Evolutionary conservation across 2,329 filamentous ascomycete species (phyloP).

Genomic region (Fonsecaea erecta): DNA sequence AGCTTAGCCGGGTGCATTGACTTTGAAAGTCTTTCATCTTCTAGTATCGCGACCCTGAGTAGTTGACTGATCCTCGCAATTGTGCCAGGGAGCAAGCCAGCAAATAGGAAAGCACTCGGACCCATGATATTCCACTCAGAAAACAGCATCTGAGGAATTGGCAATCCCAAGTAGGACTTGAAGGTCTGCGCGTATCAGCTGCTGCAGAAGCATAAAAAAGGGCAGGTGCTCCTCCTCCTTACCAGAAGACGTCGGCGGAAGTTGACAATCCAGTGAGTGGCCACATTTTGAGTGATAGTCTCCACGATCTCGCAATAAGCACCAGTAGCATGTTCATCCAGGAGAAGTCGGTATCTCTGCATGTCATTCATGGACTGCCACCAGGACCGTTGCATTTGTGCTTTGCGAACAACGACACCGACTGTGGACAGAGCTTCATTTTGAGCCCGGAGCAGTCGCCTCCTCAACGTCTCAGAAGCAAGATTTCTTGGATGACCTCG

Average conservation of each 20-base stretch:
- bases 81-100: slow-evolving; percentile 44
- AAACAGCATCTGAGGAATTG: slow-evolving; percentile 45
- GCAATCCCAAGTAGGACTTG: slow-evolving; percentile 34
- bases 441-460: slow-evolving; percentile 52
- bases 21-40: slow-evolving; percentile 10
- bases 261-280: slow-evolving; percentile 22
- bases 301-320: slow-evolving; percentile 15
- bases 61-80: slow-evolving; percentile 20
- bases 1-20: slow-evolving; percentile 34
- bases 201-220: neutral
- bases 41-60: slow-evolving; percentile 22
- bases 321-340: slow-evolving; percentile 29
- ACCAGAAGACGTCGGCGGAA: slow-evolving; percentile 26
- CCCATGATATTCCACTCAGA: slow-evolving; percentile 45
- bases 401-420: slow-evolving; percentile 53
- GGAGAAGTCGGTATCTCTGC: slow-evolving; percentile 47
- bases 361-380: slow-evolving; percentile 38
- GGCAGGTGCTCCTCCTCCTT: slow-evolving; percentile 40
- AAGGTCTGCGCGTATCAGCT: slow-evolving; percentile 25
- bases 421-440: slow-evolving; percentile 57
- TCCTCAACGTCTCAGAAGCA: slow-evolving; percentile 46
- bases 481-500: slow-evolving; percentile 54
- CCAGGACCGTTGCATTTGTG: slow-evolving; percentile 40
- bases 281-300: slow-evolving; percentile 17
- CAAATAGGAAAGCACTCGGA: slow-evolving; percentile 46